phyloP scores from a whole-genome alignment of 2,329 filamentous ascomycete species.

The Epichloe elymi region DNA sequence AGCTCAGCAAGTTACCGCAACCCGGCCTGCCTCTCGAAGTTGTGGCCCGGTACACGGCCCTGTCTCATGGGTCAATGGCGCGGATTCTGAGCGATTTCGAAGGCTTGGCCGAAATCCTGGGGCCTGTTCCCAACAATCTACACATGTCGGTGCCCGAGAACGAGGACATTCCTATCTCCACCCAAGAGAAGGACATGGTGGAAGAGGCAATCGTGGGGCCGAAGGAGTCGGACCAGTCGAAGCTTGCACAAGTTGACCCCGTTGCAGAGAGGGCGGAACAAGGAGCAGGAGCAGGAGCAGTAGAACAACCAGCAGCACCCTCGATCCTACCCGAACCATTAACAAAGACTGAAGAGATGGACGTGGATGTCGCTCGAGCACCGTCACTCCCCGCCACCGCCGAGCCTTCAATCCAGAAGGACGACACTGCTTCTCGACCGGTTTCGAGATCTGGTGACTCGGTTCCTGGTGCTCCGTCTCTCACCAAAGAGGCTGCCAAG shows the following conservation, averaged over 20 bases:
- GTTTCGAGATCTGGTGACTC: conserved; percentile 2
- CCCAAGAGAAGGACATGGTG: neutral
- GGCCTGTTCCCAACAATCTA: conserved; percentile 14
- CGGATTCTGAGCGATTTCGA: conserved; percentile 33
- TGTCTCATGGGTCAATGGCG: conserved; percentile 36
- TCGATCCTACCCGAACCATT: conserved; percentile 5
- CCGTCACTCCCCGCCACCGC: neutral
- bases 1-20: conserved; percentile 33
- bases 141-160: conserved; percentile 2
- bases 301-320: neutral
- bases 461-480: neutral
- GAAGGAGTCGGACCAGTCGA: neutral
- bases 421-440: conserved; percentile 1
- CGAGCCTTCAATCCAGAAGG: neutral
- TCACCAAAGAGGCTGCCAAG: neutral
- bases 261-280: neutral
- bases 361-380: conserved; percentile 18
- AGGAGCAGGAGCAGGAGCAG: no score
- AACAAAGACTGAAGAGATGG: conserved; percentile 28
- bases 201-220: neutral
- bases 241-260: neutral
- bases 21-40: conserved; percentile 26
- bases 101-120: conserved; percentile 29
- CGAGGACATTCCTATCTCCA: neutral
- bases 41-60: conserved; percentile 31